A percentile compares a stretch with the other conserved stretches of the same genome.
phyloP scores from a whole-genome alignment of 192 early-diverging fungal genomes.

The Entomortierella beljakovae region DNA sequence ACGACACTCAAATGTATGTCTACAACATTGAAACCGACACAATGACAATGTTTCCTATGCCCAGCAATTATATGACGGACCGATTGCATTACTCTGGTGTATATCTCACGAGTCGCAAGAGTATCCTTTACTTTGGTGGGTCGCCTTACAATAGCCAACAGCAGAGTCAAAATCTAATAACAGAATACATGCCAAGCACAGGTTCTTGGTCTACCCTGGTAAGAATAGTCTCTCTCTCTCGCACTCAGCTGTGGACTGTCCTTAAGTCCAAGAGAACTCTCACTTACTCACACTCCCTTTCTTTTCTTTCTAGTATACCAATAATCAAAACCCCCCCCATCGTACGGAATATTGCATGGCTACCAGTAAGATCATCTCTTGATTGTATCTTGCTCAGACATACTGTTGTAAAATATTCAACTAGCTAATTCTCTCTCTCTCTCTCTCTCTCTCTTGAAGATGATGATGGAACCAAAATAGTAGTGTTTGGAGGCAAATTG shows the following conservation, averaged over 20 bases:
- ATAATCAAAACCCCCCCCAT: constrained; percentile 4
- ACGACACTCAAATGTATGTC: constrained; percentile 23
- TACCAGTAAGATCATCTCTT: neutral
- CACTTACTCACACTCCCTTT: neutral
- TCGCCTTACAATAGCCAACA: neutral
- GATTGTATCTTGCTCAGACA: neutral
- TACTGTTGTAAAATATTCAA: neutral
- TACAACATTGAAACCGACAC: constrained; percentile 11
- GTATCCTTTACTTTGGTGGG: constrained; percentile 19
- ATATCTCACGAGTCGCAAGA: constrained; percentile 13
- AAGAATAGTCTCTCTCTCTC: neutral
- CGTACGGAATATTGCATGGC: constrained; percentile 12
- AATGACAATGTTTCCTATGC: constrained; percentile 16
- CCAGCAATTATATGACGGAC: constrained; percentile 10
- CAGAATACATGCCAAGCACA: constrained; percentile 13
- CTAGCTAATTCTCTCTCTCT: no score
- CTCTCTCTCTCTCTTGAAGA: neutral
- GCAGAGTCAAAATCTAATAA: constrained; percentile 1
- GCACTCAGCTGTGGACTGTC: no score
- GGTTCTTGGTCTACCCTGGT: constrained; percentile 7
- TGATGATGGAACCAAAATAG: constrained; percentile 18
- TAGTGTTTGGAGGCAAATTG: constrained; percentile 13
- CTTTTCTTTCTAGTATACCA: neutral
- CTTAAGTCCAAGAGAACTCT: neutral
- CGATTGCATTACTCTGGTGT: constrained; percentile 4